Evolutionary conservation across 768 basidiomycete genomes (phyloP).

Genomic region (Saitozyma sp.): DNA sequence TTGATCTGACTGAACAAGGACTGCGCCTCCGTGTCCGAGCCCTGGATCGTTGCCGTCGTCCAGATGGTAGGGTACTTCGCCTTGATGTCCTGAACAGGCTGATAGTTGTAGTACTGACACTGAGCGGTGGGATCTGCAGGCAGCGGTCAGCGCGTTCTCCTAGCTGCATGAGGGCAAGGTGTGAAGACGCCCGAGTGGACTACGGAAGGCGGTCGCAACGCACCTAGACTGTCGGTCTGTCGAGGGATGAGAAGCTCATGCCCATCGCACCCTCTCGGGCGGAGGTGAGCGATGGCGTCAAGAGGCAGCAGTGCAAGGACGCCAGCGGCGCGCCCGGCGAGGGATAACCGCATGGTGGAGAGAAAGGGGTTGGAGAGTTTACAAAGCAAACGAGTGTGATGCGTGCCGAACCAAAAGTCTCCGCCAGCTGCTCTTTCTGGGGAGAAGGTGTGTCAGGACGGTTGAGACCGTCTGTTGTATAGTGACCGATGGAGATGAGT

Average conservation of each 20-base stretch:
- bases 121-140: slow-evolving; percentile 36
- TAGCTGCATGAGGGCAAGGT: no score
- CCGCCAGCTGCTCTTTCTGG: no score
- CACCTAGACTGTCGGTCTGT: background rate
- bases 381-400: no score
- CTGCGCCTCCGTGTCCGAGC: slow-evolving; percentile 40
- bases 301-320: background rate
- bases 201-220: background rate
- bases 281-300: background rate
- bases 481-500: no score
- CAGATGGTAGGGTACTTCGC: slow-evolving; percentile 44
- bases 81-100: slow-evolving; percentile 24
- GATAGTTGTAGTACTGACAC: slow-evolving; percentile 49
- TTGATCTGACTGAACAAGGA: slow-evolving; percentile 42
- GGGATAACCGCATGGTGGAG: no score
- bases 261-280: background rate
- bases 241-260: background rate
- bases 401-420: no score
- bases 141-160: background rate
- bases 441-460: no score
- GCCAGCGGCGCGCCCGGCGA: no score
- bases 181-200: background rate
- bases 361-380: no score
- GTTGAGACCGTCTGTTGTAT: no score
- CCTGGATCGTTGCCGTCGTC: slow-evolving; percentile 40